Percentiles rank a stretch among this genome's conserved stretches.
phyloP scores from a whole-genome alignment of 73 alveolate genomes.

The Paramecium octaurelia region DNA sequence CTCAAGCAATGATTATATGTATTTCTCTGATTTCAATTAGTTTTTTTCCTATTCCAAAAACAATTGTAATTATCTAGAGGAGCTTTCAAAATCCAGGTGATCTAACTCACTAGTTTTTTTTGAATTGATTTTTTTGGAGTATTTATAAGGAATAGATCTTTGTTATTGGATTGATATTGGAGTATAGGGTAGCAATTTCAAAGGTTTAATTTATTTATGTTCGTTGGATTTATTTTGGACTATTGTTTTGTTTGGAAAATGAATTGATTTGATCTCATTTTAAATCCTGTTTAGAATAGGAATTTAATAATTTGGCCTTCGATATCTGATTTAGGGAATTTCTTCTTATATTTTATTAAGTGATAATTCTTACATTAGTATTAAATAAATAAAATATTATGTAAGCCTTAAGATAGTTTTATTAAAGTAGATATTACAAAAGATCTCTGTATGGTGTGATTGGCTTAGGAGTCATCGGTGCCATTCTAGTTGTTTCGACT shows the following conservation, averaged over 20 bases:
- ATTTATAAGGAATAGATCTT: neutral
- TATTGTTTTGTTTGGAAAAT: neutral
- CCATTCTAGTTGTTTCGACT: neutral
- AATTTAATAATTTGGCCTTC: constrained; percentile 6
- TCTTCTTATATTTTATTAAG: neutral
- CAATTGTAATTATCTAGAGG: neutral
- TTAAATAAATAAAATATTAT: neutral
- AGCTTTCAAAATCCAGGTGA: neutral
- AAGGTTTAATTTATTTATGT: neutral
- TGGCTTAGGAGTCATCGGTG: neutral
- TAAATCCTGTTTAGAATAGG: neutral
- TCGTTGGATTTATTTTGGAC: neutral
- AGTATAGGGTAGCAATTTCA: neutral
- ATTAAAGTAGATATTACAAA: neutral
- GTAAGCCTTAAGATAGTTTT: neutral
- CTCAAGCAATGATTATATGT: neutral
- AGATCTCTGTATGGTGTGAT: neutral
- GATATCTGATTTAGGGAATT: neutral
- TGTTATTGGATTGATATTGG: neutral
- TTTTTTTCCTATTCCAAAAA: neutral
- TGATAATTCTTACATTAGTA: neutral
- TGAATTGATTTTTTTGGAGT: neutral
- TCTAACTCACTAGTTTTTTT: neutral
- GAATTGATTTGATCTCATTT: neutral
- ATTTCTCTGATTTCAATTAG: neutral